Percentiles rank a stretch among this genome's conserved stretches.
Conservation (phyloP, 2,329 filamentous ascomycete species). For the Cladophialophora carrionii region DNA sequence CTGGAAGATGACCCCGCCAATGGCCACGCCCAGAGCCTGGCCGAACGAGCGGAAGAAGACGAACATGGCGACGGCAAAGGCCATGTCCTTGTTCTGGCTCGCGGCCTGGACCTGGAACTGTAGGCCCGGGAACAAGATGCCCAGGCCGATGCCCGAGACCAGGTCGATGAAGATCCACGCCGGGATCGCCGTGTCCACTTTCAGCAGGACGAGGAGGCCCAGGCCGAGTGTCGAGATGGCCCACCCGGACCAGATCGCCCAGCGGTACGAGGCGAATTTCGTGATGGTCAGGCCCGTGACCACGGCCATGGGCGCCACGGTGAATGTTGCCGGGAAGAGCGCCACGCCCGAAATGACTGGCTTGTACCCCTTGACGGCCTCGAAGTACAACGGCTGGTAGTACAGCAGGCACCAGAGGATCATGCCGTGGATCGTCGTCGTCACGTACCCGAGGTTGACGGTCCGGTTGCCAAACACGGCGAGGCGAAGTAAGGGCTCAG, state of each 20-base stretch:
- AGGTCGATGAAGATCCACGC: constrained; percentile 58
- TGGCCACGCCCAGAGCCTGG: constrained; percentile 66
- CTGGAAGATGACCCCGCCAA: constrained; percentile 71
- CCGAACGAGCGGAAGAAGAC: constrained; percentile 69
- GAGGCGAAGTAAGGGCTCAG: constrained; percentile 56
- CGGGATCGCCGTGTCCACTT: constrained; percentile 44
- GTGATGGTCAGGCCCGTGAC: constrained; percentile 60
- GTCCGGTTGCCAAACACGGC: constrained; percentile 53
- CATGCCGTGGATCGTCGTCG: constrained; percentile 61
- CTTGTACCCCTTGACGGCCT: constrained; percentile 56
- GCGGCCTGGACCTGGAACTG: constrained; percentile 67
- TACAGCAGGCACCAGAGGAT: constrained; percentile 57
- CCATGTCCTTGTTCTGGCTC: constrained; percentile 59
- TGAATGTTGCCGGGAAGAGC: constrained; percentile 63
- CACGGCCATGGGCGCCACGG: constrained; percentile 64
- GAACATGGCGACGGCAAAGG: constrained; percentile 66
- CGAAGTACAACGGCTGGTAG: constrained; percentile 55
- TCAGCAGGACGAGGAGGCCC: constrained; percentile 53
- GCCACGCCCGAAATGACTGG: constrained; percentile 61
- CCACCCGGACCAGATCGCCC: constrained; percentile 67
- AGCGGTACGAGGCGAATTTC: constrained; percentile 62
- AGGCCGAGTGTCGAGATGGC: constrained; percentile 60
- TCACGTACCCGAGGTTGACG: constrained; percentile 55
- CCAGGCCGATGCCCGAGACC: constrained; percentile 68
- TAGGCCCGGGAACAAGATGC: constrained; percentile 68